Conservation (phyloP, 371 early-diverging fungal species). For the Lichtheimia ramosa region DNA sequence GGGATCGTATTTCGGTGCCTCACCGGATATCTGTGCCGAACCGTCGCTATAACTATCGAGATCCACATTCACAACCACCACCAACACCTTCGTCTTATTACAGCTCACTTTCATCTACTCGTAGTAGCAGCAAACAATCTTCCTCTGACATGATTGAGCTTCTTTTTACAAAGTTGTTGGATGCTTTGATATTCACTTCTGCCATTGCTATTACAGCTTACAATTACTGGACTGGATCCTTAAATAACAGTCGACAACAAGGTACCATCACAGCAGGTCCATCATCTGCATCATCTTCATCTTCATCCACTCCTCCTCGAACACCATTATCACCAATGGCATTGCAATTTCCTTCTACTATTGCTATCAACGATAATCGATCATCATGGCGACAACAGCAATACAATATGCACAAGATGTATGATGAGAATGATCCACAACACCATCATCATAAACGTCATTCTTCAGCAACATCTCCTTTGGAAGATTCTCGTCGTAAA, state of each 20-base stretch:
- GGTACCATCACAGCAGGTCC: background rate
- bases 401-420: background rate
- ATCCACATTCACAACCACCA: background rate
- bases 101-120: conserved; percentile 1
- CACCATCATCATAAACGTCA: conserved; percentile 4
- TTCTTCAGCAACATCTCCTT: background rate
- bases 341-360: background rate
- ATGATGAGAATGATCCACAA: background rate
- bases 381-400: conserved; percentile 10
- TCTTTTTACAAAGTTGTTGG: conserved; percentile 33
- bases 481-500: conserved; percentile 16
- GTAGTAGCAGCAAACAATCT: background rate
- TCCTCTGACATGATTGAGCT: conserved; percentile 20
- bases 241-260: conserved; percentile 11
- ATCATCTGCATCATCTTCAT: conserved; percentile 2
- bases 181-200: conserved; percentile 45
- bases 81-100: background rate
- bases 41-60: background rate
- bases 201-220: conserved; percentile 46
- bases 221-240: conserved; percentile 35
- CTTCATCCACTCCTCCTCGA: background rate
- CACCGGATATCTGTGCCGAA: conserved; percentile 3
- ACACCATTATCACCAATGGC: background rate
- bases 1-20: background rate
- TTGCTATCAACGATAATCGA: conserved; percentile 2